Evolutionary conservation across 164 flowering plant species (phyloP), one percentile per base, ranked within the genome.

Genomic region (Macadamia integrifolia): DNA sequence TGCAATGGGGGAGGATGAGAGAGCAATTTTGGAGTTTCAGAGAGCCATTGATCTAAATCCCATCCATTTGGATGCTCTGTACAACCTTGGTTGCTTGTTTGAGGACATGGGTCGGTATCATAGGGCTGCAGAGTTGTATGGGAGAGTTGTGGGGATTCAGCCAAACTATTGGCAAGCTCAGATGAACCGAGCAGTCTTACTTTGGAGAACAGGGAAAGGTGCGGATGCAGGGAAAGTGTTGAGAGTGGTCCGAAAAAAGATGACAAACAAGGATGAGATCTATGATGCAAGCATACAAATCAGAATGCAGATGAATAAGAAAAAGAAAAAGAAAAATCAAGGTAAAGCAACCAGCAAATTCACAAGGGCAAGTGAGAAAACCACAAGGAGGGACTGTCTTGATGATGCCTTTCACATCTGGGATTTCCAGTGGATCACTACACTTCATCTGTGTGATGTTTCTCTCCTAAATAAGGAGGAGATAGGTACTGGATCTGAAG

Each of bases 151-250:
- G 48, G 70, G 50, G 1, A 40, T 72, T 17, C 59, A 49, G 28
- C 75, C 75, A 4, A 62, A 62, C 50, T 71, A 72, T 63, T 72
- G 71, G 75, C 56, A 63, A 50, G 75, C 75, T 2, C 75, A 72
- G 71, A 56, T 72, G 6, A 72, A 72, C 48, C 18, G 59, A 18
- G 71, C 67, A 9, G 63, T 72, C 6, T 44, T 71, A 0, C 48
- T 72, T 63, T 58, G 62, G 64, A 71, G 75, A 23, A 71, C 71
- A 1, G 66, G 67, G 52, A 71, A 72, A 56, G 18, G 62, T 4
- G 71, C 61, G 49, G 75, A 67, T 14, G 62, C 75, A 1, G 62
- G 58, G 62, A 72, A 29, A 58, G 62, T 67, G 8, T 17, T 72
- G 18, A 67, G 46, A n/a, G 71, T 67, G 6, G 75, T 71, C n/a